Evolutionary conservation across 306 rosid species (phyloP).

Genomic region (Oxytropis ochrocephala): DNA sequence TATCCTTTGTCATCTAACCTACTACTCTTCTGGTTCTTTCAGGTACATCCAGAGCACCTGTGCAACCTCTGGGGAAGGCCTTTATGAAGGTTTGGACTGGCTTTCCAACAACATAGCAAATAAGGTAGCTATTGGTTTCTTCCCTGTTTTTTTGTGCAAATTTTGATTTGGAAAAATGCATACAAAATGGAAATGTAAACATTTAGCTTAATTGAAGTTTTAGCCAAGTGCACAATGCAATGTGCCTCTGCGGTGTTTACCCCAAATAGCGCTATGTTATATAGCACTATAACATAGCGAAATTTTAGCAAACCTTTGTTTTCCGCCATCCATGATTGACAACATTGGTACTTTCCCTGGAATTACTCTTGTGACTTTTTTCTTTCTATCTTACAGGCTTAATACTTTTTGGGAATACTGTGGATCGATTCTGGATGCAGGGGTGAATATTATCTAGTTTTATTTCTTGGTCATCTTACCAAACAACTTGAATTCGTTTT

Average conservation of each 20-base stretch:
- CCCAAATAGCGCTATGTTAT: too few relatives aligned
- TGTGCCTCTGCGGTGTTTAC: too few relatives aligned
- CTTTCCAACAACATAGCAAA: conserved; percentile 99
- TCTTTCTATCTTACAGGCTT: conserved; percentile 49
- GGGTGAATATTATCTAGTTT: conserved; percentile 43
- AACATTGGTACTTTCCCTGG: background rate
- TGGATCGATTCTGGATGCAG: conserved; percentile 85
- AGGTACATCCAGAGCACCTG: conserved; percentile 99
- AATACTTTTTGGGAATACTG: conserved; percentile 21
- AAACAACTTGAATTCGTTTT: conserved; percentile 41
- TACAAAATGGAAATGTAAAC: background rate
- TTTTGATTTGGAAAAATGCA: background rate
- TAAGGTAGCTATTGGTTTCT: conserved; percentile 51
- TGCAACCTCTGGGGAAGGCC: conserved; percentile 99
- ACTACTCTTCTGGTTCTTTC: conserved; percentile 17
- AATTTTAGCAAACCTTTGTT: too few relatives aligned
- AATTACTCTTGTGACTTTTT: background rate
- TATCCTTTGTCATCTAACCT: conserved; percentile 10
- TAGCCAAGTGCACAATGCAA: background rate
- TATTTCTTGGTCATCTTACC: conserved; percentile 23
- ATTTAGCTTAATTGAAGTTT: background rate
- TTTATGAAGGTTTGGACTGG: conserved; percentile 98
- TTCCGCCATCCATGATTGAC: too few relatives aligned
- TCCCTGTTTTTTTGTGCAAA: background rate
- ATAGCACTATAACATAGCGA: too few relatives aligned